Base-by-base conservation (phyloP, 2,329 filamentous ascomycete genomes). In the Xylaria sp. region DNA sequence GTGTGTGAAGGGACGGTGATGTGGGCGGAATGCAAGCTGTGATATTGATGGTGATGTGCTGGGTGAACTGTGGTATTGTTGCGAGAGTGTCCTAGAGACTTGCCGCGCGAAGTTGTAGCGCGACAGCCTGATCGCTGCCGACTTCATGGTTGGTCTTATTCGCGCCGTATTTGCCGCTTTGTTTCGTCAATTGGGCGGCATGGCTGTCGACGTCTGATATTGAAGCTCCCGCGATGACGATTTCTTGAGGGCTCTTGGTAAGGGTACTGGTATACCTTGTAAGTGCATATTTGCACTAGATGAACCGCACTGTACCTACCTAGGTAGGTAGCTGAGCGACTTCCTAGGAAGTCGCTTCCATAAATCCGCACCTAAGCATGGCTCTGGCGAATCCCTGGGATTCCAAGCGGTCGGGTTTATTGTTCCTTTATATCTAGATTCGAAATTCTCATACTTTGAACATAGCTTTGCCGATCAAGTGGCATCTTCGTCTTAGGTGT, bases 1-100 rank as follows among this genome's bases (percentile, higher is more conserved):
- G 74, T 73, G 76, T 71, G 76, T 80, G 74, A 74, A 80, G 74
- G 57, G 73, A 70, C 63, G 73, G 7, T 60, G 7, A 55, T 59
- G 31, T 18, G 57, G 23, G n/a, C 46, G 46, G 18, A 12, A 48
- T 48, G 4, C 7, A 33, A 74, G 28, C 72, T 33, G 72, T 58
- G 68, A 28, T 54, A 68, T 9, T 23, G 25, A 41, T 33, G n/a
- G 13, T 52, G 63, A 13, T 52, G n/a, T n/a, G 15, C 52, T 41
- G 33, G 31, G 59, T 56, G 28, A 55, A 66, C 55, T 43, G 48
- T 68, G 74, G 68, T 69, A 68, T 67, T 74, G 75, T 33, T 68
- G 70, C 36, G 75, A 64, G 62, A 78, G 72, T 48, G 76, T 68
- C 28, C 71, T 58, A 61, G 75, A 72, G 66, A 77, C 68, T 48